These are phyloP conservation scores for Pelargonium australe DNA, from an alignment of 441 rosid genomes.

Conservation along the genomic window DNA sequence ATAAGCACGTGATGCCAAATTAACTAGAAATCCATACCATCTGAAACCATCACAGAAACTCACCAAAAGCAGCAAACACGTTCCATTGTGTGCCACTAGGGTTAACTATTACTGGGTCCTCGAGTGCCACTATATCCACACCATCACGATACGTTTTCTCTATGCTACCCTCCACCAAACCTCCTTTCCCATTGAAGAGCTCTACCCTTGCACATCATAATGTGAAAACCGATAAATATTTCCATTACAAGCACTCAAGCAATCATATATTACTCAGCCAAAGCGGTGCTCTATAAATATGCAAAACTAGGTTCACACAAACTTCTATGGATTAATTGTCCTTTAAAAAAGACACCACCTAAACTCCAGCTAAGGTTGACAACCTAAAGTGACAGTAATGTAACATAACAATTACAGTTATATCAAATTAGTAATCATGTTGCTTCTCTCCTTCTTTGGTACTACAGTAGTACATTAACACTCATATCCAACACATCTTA, in stretches of 20 bases:
- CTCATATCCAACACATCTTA: neutral
- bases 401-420: neutral
- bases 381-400: neutral
- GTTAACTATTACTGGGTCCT: slow-evolving; percentile 41
- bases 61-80: slow-evolving; percentile 83
- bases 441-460: neutral
- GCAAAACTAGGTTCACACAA: neutral
- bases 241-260: neutral
- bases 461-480: neutral
- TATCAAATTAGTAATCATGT: neutral
- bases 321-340: neutral
- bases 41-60: slow-evolving; percentile 9
- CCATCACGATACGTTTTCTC: slow-evolving; percentile 52
- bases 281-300: neutral
- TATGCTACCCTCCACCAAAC: slow-evolving; percentile 58
- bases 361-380: neutral
- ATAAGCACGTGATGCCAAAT: slow-evolving; percentile 5
- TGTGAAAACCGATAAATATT: slow-evolving; percentile 8
- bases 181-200: slow-evolving; percentile 90
- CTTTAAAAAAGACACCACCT: neutral
- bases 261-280: neutral
- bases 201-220: slow-evolving; percentile 53
- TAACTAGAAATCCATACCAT: neutral
- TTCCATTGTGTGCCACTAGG: slow-evolving; percentile 64
- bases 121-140: slow-evolving; percentile 54